Evolutionary conservation across 2,329 filamentous ascomycete genomes (phyloP).

Genomic region (Colletotrichum camelliae): DNA sequence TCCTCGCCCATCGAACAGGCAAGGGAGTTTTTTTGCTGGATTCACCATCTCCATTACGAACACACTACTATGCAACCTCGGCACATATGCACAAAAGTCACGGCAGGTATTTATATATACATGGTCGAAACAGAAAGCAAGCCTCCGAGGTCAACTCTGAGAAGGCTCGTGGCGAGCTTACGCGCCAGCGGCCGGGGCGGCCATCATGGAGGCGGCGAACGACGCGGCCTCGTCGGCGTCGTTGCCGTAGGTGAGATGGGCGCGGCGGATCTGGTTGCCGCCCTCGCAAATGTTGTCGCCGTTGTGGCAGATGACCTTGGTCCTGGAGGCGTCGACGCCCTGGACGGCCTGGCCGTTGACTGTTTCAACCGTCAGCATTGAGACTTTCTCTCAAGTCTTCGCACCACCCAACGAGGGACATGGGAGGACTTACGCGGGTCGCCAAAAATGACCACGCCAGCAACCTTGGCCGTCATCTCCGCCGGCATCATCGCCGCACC

Average conservation of each 20-base stretch:
- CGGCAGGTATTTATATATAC: neutral
- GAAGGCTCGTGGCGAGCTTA: neutral
- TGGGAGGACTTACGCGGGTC: conserved; percentile 24
- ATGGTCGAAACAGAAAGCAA: neutral
- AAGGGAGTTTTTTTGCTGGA: neutral
- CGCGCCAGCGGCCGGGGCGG: neutral
- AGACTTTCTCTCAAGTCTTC: neutral
- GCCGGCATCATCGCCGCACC: conserved; percentile 41
- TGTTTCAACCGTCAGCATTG: neutral
- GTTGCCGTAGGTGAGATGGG: conserved; percentile 31
- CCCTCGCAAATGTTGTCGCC: conserved; percentile 38
- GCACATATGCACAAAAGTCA: neutral
- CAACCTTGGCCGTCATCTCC: conserved; percentile 34
- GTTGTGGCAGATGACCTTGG: conserved; percentile 33
- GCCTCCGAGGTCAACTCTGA: conserved; percentile 15
- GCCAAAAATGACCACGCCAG: conserved; percentile 34
- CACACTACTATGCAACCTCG: neutral
- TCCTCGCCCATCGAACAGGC: neutral
- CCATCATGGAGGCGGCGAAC: conserved; percentile 16
- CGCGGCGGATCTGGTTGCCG: conserved; percentile 28
- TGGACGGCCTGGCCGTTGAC: conserved; percentile 15
- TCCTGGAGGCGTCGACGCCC: conserved; percentile 3
- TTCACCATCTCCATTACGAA: neutral
- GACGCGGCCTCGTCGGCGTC: conserved; percentile 32
- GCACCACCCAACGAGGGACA: no score